Base-by-base conservation (phyloP, 352 stramenopile species). In the Phytophthora citrophthora region DNA sequence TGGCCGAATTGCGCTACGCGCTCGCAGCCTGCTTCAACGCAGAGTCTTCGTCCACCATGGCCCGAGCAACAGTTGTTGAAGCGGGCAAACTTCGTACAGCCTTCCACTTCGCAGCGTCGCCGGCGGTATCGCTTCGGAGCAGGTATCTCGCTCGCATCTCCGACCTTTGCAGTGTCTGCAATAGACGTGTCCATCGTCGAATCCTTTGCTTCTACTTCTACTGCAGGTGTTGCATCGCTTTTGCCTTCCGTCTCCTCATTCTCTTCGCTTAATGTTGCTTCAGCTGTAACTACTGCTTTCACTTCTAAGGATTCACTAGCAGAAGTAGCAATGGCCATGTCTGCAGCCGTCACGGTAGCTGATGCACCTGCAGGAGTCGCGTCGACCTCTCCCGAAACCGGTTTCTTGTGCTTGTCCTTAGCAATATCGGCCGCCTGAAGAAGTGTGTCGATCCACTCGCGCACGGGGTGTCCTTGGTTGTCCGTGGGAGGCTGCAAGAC, bases 381-480 rank as follows among this genome's bases (percentile, higher is more conserved):
- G 32, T 69, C 43, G 9, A 16, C 29, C 38, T 69, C 43, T 32
- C 47, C 49, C 34, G 57, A 27, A n/a, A 16, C 31, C 20, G 51
- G 31, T 39, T 61, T 67, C 46, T 71, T 67, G 34, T 71, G 64
- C 54, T 89, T 88, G 47, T 77, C 77, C 54, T 89, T 90, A 24
- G 84, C 83, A 53, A 93, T 90, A 12, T 83, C 84, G 3, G 82
- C 84, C 11, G 84, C 84, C 70, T 89, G 83, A 12, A 93, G 79
- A 24, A 93, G 72, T 52, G 82, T 91, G 32, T 93, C 80, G 43
- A 91, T 93, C 84, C 82, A 93, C 68, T 91, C 84, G 13, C 77
- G 74, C 24, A 89, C 77, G 20, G 82, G 82, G 16, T 76, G 61
- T 1, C 56, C 72, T 41, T 76, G 40, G 10, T 27, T 44, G 26